These are phyloP conservation scores for Pseudohalonectria lignicola DNA, from an alignment of 2,329 filamentous ascomycete species.

Conservation along the genomic window DNA sequence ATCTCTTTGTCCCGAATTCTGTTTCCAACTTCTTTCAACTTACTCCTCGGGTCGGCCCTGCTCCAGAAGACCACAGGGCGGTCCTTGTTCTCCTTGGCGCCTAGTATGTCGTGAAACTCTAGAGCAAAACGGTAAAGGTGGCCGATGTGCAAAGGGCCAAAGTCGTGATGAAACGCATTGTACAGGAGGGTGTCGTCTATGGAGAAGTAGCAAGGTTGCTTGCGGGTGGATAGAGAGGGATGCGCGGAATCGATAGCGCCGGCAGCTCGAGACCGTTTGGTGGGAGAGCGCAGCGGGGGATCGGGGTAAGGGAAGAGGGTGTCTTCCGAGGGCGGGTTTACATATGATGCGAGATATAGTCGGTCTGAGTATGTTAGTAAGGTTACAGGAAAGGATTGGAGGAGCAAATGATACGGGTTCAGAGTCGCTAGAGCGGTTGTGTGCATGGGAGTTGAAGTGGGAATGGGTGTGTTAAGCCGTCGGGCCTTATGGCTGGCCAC, in stretches of 20 bases:
- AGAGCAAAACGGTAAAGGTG: conserved; percentile 95
- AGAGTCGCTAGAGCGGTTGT: no score
- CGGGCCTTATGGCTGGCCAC: no score
- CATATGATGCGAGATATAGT: conserved; percentile 88
- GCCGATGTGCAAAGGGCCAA: conserved; percentile 93
- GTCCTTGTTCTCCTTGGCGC: conserved; percentile 81
- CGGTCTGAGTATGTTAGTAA: conserved; percentile 56
- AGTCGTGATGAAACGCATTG: conserved; percentile 98
- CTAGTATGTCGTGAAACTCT: conserved; percentile 89
- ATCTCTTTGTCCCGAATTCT: no score
- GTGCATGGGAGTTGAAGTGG: neutral
- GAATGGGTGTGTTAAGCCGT: no score
- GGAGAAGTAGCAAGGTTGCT: conserved; percentile 84
- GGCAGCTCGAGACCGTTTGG: conserved; percentile 63
- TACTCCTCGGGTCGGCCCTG: conserved; percentile 80
- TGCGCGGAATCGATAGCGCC: no score
- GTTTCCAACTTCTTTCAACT: no score
- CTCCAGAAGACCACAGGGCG: conserved; percentile 95
- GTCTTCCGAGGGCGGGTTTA: conserved; percentile 65
- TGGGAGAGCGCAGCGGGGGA: conserved; percentile 51
- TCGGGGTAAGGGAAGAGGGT: conserved; percentile 78
- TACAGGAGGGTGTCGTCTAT: conserved; percentile 88
- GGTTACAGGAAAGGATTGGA: conserved; percentile 12
- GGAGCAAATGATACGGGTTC: conserved; percentile 10
- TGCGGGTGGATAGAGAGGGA: conserved; percentile 37